Percentiles rank a stretch among this genome's conserved stretches.
Evolutionary conservation across 129 eudicot genomes (phyloP).

Genomic region (Tanacetum coccineum): DNA sequence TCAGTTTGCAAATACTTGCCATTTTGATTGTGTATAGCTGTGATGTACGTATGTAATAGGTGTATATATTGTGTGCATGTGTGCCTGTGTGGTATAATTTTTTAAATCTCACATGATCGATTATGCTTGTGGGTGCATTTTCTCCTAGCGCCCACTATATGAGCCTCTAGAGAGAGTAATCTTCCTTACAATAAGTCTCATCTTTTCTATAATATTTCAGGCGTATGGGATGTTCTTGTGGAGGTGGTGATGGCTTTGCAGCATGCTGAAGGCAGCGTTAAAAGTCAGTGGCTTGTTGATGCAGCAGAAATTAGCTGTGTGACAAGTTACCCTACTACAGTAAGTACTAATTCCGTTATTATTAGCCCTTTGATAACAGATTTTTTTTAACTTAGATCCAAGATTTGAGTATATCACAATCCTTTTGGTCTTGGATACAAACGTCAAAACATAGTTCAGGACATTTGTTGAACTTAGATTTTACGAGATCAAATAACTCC

Average conservation of each 20-base stretch:
- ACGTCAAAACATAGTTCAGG: not conserved
- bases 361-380: not conserved
- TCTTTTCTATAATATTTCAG: constrained; percentile 37
- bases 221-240: constrained; percentile 67
- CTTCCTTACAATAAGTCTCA: not conserved
- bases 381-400: too few species aligned
- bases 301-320: constrained; percentile 78
- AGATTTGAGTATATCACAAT: too few species aligned
- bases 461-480: not conserved
- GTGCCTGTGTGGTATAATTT: not conserved
- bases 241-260: constrained; percentile 69
- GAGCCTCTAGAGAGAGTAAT: not conserved
- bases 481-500: constrained; percentile 1
- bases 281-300: constrained; percentile 84
- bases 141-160: constrained; percentile 8
- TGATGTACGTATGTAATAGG: not conserved
- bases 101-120: constrained; percentile 5
- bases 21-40: not conserved
- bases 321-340: constrained; percentile 74
- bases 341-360: constrained; percentile 25
- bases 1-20: constrained; percentile 29
- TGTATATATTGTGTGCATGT: not conserved
- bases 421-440: not conserved
- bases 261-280: constrained; percentile 55
- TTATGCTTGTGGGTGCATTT: not conserved